A percentile compares a stretch with the other conserved stretches of the same genome.
phyloP scores from a whole-genome alignment of 1,139 yeast species.

The Ogataea hybrid region DNA sequence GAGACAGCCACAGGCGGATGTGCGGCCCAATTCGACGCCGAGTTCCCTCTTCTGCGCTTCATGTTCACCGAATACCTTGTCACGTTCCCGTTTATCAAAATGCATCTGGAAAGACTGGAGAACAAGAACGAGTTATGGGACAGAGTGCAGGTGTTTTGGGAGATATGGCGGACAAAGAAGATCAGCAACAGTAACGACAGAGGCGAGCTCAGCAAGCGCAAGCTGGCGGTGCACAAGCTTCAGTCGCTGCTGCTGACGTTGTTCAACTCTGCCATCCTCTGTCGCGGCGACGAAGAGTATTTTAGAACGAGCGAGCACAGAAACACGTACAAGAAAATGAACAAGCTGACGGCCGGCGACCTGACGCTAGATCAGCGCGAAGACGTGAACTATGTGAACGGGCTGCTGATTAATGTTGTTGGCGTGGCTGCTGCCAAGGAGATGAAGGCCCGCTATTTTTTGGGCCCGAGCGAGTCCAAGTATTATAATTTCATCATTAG shows the following conservation, averaged over 20 bases:
- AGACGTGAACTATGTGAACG: conserved; percentile 52
- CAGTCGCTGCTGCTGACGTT: conserved; percentile 62
- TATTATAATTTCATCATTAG: conserved; percentile 45
- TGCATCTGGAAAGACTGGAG: conserved; percentile 30
- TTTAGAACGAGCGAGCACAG: conserved; percentile 34
- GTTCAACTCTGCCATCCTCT: conserved; percentile 72
- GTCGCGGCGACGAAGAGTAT: conserved; percentile 56
- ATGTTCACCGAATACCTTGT: conserved; percentile 60
- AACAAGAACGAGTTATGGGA: conserved; percentile 63
- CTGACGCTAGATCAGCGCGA: conserved; percentile 34
- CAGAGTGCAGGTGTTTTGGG: conserved; percentile 77
- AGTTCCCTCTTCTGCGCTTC: conserved; percentile 67
- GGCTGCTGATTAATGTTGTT: conserved; percentile 58
- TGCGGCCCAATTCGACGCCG: conserved; percentile 27
- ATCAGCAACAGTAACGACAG: conserved; percentile 71
- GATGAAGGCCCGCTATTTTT: conserved; percentile 19
- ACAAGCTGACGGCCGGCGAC: conserved; percentile 44
- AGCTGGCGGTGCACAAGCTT: conserved; percentile 57
- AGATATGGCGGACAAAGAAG: conserved; percentile 67
- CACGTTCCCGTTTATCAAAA: conserved; percentile 71
- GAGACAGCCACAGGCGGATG: conserved; percentile 18
- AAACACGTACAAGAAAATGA: conserved; percentile 50
- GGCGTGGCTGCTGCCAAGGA: conserved; percentile 47
- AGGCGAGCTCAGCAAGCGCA: conserved; percentile 71
- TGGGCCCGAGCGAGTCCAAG: conserved; percentile 24